Evolutionary conservation across 2,329 filamentous ascomycete species (phyloP).

Genomic region (Arthrobotrys entomopaga): DNA sequence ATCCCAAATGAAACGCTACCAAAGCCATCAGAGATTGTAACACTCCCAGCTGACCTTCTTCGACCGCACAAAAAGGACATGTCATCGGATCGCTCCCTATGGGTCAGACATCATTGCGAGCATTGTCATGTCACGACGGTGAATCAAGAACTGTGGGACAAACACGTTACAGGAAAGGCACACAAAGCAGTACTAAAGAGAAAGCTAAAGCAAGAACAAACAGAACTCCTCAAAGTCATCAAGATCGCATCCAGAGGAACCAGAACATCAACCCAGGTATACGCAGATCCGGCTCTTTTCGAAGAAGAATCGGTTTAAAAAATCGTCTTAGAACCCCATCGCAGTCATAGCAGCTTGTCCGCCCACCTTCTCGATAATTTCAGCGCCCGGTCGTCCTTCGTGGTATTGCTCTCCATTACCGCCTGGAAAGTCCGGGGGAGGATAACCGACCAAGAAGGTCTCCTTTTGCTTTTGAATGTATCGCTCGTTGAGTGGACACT

Average conservation of each 20-base stretch:
- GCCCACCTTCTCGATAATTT: constrained; percentile 26
- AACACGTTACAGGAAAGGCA: constrained; percentile 39
- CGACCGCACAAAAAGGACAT: constrained; percentile 40
- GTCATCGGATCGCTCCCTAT: constrained; percentile 43
- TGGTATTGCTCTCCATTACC: constrained; percentile 73
- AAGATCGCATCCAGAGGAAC: constrained; percentile 12
- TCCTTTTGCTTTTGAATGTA: constrained; percentile 77
- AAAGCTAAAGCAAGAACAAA: constrained; percentile 42
- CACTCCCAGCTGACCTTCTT: constrained; percentile 38
- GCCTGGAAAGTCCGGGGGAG: constrained; percentile 76
- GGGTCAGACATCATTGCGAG: constrained; percentile 46
- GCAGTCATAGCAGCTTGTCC: constrained; percentile 34
- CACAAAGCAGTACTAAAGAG: constrained; percentile 35
- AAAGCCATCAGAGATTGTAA: constrained; percentile 42
- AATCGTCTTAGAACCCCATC: constrained; percentile 41
- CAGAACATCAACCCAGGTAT: constrained; percentile 2
- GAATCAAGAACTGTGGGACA: constrained; percentile 41
- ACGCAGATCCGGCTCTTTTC: constrained; percentile 11
- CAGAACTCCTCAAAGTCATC: constrained; percentile 32
- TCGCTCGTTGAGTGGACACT: constrained; percentile 77
- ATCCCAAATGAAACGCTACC: constrained; percentile 43
- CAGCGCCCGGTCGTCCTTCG: constrained; percentile 61
- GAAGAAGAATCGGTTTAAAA: constrained; percentile 11
- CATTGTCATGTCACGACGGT: constrained; percentile 44
- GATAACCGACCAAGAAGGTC: constrained; percentile 75